Conservation (phyloP, 139 green algal species). For the Eudorina sp. region DNA sequence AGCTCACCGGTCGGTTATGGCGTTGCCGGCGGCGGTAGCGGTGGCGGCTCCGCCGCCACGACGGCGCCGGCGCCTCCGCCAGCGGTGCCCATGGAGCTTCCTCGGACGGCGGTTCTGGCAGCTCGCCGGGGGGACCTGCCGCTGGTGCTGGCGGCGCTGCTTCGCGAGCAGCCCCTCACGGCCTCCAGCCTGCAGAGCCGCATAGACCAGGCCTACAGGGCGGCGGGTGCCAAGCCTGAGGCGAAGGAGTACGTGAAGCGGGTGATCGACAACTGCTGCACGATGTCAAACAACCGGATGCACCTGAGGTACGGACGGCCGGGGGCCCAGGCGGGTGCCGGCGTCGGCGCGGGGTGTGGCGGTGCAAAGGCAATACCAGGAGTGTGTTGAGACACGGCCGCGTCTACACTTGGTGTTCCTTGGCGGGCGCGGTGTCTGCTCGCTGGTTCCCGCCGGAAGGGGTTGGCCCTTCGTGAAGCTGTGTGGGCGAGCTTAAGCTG, state of each 20-base stretch:
- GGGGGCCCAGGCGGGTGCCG: no score
- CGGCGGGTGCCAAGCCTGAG: constrained; percentile 32
- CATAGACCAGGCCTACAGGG: constrained; percentile 31
- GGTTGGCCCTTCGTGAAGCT: no score
- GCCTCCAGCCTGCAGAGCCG: constrained; percentile 5
- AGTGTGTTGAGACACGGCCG: no score
- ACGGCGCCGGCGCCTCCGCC: not conserved
- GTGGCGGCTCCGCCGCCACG: not conserved
- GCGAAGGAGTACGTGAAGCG: constrained; percentile 36
- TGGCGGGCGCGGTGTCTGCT: no score
- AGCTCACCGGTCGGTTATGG: constrained; percentile 30
- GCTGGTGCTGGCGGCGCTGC: constrained; percentile 38
- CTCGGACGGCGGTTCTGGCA: constrained; percentile 1
- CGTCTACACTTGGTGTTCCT: no score
- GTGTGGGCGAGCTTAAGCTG: no score
- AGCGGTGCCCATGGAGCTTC: not conserved
- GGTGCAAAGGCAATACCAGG: no score
- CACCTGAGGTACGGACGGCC: constrained; percentile 34
- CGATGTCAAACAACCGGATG: constrained; percentile 34
- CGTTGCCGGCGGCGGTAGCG: not conserved
- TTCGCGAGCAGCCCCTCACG: constrained; percentile 38
- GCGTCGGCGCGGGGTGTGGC: no score
- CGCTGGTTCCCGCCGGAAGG: no score
- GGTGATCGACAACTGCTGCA: constrained; percentile 33
- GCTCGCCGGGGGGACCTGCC: constrained; percentile 8